Evolutionary conservation across 306 rosid species (phyloP).

Genomic region (Hylodesmum podocarpum): DNA sequence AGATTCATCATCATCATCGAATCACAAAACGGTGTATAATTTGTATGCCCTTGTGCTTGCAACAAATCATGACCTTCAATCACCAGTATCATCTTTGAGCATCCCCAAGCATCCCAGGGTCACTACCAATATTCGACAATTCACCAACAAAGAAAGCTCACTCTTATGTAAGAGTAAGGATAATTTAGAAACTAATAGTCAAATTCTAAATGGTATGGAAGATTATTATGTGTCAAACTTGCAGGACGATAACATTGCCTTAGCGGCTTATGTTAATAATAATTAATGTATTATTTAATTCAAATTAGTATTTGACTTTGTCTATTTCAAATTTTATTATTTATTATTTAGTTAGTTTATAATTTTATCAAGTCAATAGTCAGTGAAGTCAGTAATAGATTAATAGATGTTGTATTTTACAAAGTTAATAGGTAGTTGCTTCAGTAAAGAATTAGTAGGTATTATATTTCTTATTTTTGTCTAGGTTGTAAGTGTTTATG

Average conservation of each 20-base stretch:
- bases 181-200: not conserved
- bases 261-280: too few relatives aligned
- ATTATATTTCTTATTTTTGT: too few relatives aligned
- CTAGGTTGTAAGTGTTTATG: too few relatives aligned
- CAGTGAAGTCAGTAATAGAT: too few relatives aligned
- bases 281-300: too few relatives aligned
- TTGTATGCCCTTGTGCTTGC: slow-evolving; percentile 29
- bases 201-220: not conserved
- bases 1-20: not conserved
- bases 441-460: too few relatives aligned
- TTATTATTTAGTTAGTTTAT: too few relatives aligned
- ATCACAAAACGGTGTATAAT: not conserved
- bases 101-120: not conserved
- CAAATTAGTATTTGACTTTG: too few relatives aligned
- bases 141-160: not conserved
- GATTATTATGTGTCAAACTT: not conserved
- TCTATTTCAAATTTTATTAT: too few relatives aligned
- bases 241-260: not conserved
- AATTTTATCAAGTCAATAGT: too few relatives aligned
- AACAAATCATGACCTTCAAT: not conserved
- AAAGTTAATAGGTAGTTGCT: too few relatives aligned
- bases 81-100: slow-evolving; percentile 24
- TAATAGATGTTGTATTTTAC: too few relatives aligned
- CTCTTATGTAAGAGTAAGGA: not conserved
- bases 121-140: not conserved